These are phyloP conservation scores for Phylloporus scabripes DNA, from an alignment of 768 basidiomycete genomes.

Conservation along the genomic window DNA sequence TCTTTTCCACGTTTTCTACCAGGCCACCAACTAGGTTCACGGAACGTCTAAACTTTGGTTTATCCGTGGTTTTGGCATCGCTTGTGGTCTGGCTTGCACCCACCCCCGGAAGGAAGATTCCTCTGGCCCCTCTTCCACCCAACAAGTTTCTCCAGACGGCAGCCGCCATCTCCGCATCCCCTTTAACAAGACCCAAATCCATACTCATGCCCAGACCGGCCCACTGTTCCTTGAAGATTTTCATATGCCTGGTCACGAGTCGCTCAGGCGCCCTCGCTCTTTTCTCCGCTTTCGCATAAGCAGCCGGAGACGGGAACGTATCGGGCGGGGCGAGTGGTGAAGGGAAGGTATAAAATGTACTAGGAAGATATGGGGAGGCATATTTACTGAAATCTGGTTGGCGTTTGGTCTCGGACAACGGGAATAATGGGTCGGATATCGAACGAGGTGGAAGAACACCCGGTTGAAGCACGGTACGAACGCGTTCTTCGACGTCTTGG, in stretches of 20 bases:
- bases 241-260: constrained; percentile 82
- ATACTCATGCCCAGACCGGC: constrained; percentile 73
- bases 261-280: constrained; percentile 61
- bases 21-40: constrained; percentile 69
- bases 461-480: constrained; percentile 74
- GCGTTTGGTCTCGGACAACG: constrained; percentile 7
- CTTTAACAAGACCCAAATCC: constrained; percentile 68
- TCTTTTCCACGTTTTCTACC: constrained; percentile 53
- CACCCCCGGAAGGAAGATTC: constrained; percentile 40
- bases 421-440: constrained; percentile 8
- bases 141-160: constrained; percentile 92
- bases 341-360: constrained; percentile 25
- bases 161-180: constrained; percentile 79
- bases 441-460: constrained; percentile 28
- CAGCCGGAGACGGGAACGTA: constrained; percentile 25
- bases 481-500: constrained; percentile 85
- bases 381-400: constrained; percentile 20
- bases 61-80: constrained; percentile 1
- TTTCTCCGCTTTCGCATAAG: constrained; percentile 26
- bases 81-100: constrained; percentile 7
- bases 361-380: constrained; percentile 20
- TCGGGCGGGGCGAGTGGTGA: constrained; percentile 21
- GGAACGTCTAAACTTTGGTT: constrained; percentile 46
- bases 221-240: constrained; percentile 90
- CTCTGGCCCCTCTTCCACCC: constrained; percentile 74